phyloP scores from a whole-genome alignment of 345 rosid species.

The Physaria fendleri region DNA sequence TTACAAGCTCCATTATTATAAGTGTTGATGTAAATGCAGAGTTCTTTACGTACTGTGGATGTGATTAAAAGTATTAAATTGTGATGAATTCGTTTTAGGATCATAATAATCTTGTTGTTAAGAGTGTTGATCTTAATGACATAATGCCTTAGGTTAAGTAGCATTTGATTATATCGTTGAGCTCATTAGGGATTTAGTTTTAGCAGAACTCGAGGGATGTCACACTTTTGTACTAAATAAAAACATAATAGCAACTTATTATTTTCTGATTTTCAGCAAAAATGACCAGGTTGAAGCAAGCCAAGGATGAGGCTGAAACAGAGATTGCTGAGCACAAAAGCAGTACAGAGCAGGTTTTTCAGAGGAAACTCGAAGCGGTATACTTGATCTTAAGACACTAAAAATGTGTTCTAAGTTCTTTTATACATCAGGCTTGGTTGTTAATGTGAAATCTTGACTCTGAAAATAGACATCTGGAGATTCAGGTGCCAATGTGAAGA shows the following conservation, averaged over 20 bases:
- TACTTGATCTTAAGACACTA: neutral
- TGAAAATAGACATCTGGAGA: conserved; percentile 71
- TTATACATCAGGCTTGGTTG: neutral
- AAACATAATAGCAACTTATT: neutral
- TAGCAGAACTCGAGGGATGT: neutral
- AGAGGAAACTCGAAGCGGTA: conserved; percentile 67
- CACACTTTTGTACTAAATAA: neutral
- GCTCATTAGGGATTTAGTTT: neutral
- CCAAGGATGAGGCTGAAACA: conserved; percentile 82
- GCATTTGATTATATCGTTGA: neutral
- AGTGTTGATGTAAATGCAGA: neutral
- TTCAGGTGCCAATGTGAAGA: conserved; percentile 83
- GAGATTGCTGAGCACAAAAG: conserved; percentile 62
- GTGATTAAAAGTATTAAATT: neutral
- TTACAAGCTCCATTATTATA: too few species aligned
- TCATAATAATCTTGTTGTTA: neutral
- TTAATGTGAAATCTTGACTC: neutral
- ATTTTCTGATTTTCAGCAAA: conserved; percentile 42
- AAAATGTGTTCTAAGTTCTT: neutral
- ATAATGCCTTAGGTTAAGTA: neutral
- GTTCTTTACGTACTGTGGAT: neutral
- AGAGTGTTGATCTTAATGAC: neutral
- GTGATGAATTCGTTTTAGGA: neutral
- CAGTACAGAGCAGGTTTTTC: conserved; percentile 61
- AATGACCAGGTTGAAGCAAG: conserved; percentile 73